Base-by-base conservation (phyloP, 179 eudicot species). In the Beta corolliflora region DNA sequence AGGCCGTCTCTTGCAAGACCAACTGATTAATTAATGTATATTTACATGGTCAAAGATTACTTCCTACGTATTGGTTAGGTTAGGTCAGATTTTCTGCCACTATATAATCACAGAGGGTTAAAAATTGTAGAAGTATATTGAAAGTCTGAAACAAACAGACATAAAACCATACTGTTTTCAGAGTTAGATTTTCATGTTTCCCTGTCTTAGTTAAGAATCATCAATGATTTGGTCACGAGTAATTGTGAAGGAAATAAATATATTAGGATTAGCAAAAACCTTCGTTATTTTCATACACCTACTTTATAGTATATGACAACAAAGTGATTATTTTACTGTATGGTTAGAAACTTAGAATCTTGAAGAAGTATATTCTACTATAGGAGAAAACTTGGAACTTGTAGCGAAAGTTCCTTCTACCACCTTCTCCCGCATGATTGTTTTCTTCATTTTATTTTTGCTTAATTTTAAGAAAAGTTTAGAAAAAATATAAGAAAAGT, bases 121-220 rank as follows among this genome's bases (percentile, higher is more conserved):
- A 79, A 70, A 79, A 53, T 23, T 9, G 5, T 23, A 15, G 0
- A 23, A 13, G 15, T 13, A 55, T 36, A 46, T 0, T 73, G 21
- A 5, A 36, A 36, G 41, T 9, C 48, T 18, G 55, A 36, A 70
- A 15, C 84, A 53, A 79, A 71, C 75, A 76, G 85, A 85, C 87
- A 85, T 66, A 45, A 70, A 60, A 85, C 82, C 83, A 85, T 75
- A 77, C 68, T 75, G 83, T 76, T 85, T 60, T 82, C n/a, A 65
- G 36, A 75, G 79, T 50, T 77, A 71, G 83, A 82, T 85, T 82
- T 79, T 45, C 10, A 19, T 85, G 87, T 76, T 79, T 66, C 77
- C 81, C 64, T 79, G 85, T 85, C 85, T 75, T 45, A 72, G 45
- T 79, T 53, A 75, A 8, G 31, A 74, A 82, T 76, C 56, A 82